phyloP scores from a whole-genome alignment of 345 rosid genomes.

The Cardamine resedifolia region DNA sequence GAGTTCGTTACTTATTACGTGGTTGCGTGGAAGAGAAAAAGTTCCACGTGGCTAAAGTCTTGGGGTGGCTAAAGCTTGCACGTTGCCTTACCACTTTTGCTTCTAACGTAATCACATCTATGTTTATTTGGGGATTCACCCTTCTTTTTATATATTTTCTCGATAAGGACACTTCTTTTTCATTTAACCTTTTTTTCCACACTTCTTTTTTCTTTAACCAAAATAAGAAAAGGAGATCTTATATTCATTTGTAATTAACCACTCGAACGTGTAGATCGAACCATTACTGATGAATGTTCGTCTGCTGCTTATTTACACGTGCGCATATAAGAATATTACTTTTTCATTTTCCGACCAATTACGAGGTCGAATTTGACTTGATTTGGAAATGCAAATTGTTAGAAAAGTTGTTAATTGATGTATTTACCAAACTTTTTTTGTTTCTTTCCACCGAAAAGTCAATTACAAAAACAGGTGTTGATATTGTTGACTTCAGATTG shows the following conservation, averaged over 20 bases:
- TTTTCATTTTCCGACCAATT: background rate
- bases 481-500: background rate
- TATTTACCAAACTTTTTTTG: background rate
- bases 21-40: slow-evolving; percentile 16
- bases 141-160: background rate
- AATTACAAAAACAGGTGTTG: slow-evolving; percentile 14
- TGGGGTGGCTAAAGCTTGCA: slow-evolving; percentile 6
- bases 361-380: slow-evolving; percentile 11
- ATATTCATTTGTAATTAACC: background rate
- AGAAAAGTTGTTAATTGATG: background rate
- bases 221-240: background rate
- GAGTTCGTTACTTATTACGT: background rate
- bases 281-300: background rate
- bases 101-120: slow-evolving; percentile 1
- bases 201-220: background rate
- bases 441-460: slow-evolving; percentile 18
- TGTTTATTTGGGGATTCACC: background rate
- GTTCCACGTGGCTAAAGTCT: background rate
- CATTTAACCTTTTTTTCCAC: background rate
- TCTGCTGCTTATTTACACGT: slow-evolving; percentile 3
- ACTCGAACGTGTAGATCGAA: background rate
- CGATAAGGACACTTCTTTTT: background rate
- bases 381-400: slow-evolving; percentile 7
- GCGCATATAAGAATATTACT: background rate
- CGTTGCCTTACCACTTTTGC: slow-evolving; percentile 17